Base-by-base conservation (phyloP, 345 rosid species). In the Erysimum cheiranthoides region DNA sequence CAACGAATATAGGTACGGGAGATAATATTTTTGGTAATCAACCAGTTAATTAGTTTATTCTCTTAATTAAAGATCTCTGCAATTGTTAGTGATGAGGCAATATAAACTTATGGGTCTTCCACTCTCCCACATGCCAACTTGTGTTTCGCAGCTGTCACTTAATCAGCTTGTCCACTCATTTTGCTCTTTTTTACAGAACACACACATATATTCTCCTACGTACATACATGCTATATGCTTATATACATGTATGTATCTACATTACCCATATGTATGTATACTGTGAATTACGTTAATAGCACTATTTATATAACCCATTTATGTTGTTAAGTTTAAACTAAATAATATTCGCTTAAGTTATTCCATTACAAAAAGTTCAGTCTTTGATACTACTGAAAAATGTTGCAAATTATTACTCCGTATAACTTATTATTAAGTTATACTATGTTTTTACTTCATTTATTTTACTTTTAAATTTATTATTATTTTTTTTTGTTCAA, bases 91-190 rank as follows among this genome's bases (percentile, higher is more conserved):
- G 73, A 67, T 30, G 30, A 59, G 52, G 46, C 68, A 67, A 64
- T 74, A 66, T 28, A 56, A 28, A 67, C 25, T 31, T 50, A 50
- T 21, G 35, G 47, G 74, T 61, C 39, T 42, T 52, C 74, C 74
- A 61, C 68, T 49, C 63, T 40, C 46, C 40, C 70, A 69, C 74
- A 69, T 76, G 79, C 74, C 70, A 76, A 16, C 79, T 76, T 69
- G 74, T 62, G 21, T 12, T 61, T 76, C 47, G 70, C 31, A 69
- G 70, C 79, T 76, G 75, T 69, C 74, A 42, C 74, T 50, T 68
- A 61, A 35, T 52, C 79, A 42, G 49, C 45, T 52, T 76, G 70
- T 69, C 79, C 70, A 61, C 79, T 61, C 69, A 43, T 69, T 68
- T 76, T 68, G 68, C 68, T 75, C 73, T 18, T 67, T 67, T 75